These are phyloP conservation scores for Salix dunnii DNA, from an alignment of 345 rosid species.

Conservation along the genomic window DNA sequence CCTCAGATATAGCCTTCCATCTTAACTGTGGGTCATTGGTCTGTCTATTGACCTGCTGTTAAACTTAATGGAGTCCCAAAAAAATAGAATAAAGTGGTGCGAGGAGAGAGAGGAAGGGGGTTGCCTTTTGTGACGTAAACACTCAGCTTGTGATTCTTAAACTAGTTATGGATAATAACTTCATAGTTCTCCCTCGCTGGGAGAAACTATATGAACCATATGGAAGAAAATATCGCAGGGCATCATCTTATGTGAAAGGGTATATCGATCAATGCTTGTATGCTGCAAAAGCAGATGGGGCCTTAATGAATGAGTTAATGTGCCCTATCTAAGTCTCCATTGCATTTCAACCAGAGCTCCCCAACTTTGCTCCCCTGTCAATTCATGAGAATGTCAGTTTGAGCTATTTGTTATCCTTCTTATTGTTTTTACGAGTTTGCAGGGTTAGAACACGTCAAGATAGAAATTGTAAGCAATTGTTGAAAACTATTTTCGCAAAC, in stretches of 20 bases:
- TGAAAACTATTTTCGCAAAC: neutral
- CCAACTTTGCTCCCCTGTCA: neutral
- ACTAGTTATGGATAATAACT: neutral
- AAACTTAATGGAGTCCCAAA: neutral
- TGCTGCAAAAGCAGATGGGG: neutral
- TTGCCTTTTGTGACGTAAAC: neutral
- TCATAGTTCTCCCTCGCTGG: neutral
- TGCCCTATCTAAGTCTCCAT: neutral
- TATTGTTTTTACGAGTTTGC: neutral
- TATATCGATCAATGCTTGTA: neutral
- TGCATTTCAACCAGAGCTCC: neutral
- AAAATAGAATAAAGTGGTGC: neutral
- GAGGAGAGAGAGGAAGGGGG: neutral
- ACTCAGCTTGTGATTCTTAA: neutral
- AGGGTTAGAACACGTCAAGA: neutral
- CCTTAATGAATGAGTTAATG: neutral
- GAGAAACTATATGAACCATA: neutral
- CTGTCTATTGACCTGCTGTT: neutral
- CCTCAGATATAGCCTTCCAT: constrained; percentile 1
- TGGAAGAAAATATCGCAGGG: neutral
- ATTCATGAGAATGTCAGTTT: neutral
- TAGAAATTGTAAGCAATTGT: neutral
- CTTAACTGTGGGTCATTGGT: neutral
- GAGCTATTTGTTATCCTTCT: neutral
- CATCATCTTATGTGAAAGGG: neutral